Base-by-base conservation (phyloP, 257 asterid species). In the Asclepias syriaca region DNA sequence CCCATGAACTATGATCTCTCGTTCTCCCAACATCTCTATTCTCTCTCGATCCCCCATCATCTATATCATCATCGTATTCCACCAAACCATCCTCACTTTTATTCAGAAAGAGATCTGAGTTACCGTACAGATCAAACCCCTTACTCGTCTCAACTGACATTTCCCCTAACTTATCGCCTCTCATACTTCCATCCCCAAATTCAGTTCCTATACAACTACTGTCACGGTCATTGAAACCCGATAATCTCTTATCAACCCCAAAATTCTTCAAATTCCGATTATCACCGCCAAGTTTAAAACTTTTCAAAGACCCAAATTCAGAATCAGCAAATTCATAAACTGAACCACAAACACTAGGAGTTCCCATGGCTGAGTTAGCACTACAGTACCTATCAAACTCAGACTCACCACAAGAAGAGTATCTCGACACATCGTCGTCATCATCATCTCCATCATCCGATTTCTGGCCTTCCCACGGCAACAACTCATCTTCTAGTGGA, bases 381-480 rank as follows among this genome's bases (percentile, higher is more conserved):
- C 97, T 92, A 67, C 93, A 92, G 80, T 90, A 92, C 77, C 90
- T 86, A 65, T 92, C 98, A 74, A 85, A 87, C 79, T 90, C 97
- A 34, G 98, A 92, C 56, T 78, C 96, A 14, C 89, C 95, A 75
- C 96, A 90, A 3, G 96, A 90, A 5, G 96, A 90, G 86, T 88
- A 88, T 75, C 82, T 82, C 6, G 96, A 89, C 72, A 78, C 74
- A 43, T 82, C 67, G 50, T 66, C 67, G 50, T 66, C 73, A 39
- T 69, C 89, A 84, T 69, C 89, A 83, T 84, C 95, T 19, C 84
- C 96, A 55, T 87, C 88, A 60, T 89, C 95, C 65, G 87, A 89
- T 81, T 81, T 90, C 71, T 78, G 90, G 84, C 70, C 79, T 18
- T 70, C 79, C 79, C 79, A 70, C 9, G 76, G 77, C 49, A 72